A percentile compares a stretch with the other conserved stretches of the same genome.
phyloP scores from a whole-genome alignment of 768 basidiomycete species.

The Rhodosporidiobolus sp. region DNA sequence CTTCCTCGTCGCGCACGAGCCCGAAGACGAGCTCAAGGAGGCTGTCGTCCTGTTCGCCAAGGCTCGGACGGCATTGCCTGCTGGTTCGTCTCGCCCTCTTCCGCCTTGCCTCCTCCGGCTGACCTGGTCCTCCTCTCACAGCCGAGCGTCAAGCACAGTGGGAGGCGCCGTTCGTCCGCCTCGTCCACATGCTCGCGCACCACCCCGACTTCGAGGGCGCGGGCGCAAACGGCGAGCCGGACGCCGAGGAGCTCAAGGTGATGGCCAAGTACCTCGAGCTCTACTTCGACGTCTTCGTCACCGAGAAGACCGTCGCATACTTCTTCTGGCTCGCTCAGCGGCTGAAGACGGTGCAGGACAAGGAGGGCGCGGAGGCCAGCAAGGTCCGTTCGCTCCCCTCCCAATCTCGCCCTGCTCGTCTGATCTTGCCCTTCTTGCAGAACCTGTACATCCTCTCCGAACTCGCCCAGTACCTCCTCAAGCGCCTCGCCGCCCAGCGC shows the following conservation, averaged over 20 bases:
- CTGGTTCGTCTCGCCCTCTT: not conserved
- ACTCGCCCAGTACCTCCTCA: constrained; percentile 82
- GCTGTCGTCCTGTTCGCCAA: constrained; percentile 13
- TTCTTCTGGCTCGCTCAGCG: constrained; percentile 77
- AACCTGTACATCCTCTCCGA: constrained; percentile 84
- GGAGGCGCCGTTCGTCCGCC: constrained; percentile 77
- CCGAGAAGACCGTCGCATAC: constrained; percentile 76
- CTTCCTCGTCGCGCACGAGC: constrained; percentile 86
- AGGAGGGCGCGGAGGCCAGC: constrained; percentile 63
- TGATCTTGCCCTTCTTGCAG: constrained; percentile 47
- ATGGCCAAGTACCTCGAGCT: constrained; percentile 88
- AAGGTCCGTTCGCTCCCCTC: constrained; percentile 55
- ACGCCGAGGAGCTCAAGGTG: constrained; percentile 66
- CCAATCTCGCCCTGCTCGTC: no score
- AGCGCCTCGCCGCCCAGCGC: constrained; percentile 60
- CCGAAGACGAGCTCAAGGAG: constrained; percentile 62
- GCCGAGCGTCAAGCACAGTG: constrained; percentile 57
- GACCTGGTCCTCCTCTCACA: not conserved
- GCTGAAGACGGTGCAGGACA: constrained; percentile 81
- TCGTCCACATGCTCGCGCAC: constrained; percentile 83
- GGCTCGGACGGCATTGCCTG: not conserved
- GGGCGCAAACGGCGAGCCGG: constrained; percentile 43
- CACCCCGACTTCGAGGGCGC: constrained; percentile 79
- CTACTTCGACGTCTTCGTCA: constrained; percentile 73
- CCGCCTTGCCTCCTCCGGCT: no score